Evolutionary conservation across 1,284 basidiomycete genomes (phyloP).

Genomic region (Papiliotrema terrestris): DNA sequence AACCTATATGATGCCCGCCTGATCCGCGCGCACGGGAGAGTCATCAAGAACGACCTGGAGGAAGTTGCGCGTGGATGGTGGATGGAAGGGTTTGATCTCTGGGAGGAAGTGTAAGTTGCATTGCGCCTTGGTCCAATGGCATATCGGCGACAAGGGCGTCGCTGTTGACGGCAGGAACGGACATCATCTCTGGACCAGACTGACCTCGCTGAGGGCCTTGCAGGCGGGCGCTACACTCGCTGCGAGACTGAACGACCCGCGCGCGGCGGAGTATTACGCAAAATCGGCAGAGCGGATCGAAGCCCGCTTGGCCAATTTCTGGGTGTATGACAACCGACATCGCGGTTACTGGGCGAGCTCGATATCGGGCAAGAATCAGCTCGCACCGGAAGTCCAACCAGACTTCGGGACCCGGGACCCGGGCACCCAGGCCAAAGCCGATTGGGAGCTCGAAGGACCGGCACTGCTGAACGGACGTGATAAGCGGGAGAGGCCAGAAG

Average conservation of each 20-base stretch:
- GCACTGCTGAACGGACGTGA: background rate
- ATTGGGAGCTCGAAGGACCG: no score
- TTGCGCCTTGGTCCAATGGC: constrained; percentile 18
- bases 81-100: constrained; percentile 47
- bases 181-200: constrained; percentile 51
- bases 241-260: constrained; percentile 34
- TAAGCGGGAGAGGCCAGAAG: no score
- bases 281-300: constrained; percentile 31
- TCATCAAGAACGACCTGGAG: constrained; percentile 55
- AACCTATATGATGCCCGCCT: constrained; percentile 42
- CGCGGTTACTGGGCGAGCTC: background rate
- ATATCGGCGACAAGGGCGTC: background rate
- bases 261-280: constrained; percentile 43
- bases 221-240: constrained; percentile 48
- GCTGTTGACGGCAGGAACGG: constrained; percentile 43
- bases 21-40: constrained; percentile 23
- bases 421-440: no score
- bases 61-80: constrained; percentile 49
- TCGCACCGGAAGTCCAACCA: no score
- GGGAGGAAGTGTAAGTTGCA: constrained; percentile 42
- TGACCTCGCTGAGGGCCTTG: constrained; percentile 46
- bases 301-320: constrained; percentile 39
- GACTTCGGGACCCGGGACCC: no score
- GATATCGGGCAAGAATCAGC: background rate
- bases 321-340: constrained; percentile 24